These are phyloP conservation scores for Salix viminalis DNA, from an alignment of 345 rosid genomes.

Conservation along the genomic window DNA sequence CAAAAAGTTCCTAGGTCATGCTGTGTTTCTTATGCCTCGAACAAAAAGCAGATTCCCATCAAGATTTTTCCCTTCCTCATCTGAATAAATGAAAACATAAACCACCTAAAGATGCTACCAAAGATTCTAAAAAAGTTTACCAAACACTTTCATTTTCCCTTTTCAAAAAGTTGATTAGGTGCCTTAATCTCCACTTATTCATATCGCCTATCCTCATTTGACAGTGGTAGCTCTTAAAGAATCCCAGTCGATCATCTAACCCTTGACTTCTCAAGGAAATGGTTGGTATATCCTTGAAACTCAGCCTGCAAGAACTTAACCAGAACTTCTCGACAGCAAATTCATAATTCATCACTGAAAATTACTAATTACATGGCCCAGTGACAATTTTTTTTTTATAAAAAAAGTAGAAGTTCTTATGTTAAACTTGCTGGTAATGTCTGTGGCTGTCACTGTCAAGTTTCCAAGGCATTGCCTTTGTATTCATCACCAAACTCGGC, in stretches of 20 bases:
- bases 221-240: not conserved
- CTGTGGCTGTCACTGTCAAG: not conserved
- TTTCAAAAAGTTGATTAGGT: not conserved
- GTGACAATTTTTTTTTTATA: too few species aligned
- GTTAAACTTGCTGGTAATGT: not conserved
- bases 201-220: not conserved
- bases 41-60: constrained; percentile 4
- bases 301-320: not conserved
- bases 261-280: not conserved
- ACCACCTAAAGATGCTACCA: not conserved
- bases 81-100: not conserved
- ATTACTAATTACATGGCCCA: too few species aligned
- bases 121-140: not conserved
- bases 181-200: not conserved
- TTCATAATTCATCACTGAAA: too few species aligned
- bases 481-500: not conserved
- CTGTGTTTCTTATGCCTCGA: not conserved
- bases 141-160: not conserved
- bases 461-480: not conserved
- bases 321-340: too few species aligned
- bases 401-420: not conserved
- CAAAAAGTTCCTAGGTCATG: not conserved
- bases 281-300: not conserved
- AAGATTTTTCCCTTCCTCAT: not conserved
- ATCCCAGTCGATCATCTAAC: not conserved